These are phyloP conservation scores for Boletus smithii DNA, from an alignment of 1,284 basidiomycete genomes.

Conservation along the genomic window DNA sequence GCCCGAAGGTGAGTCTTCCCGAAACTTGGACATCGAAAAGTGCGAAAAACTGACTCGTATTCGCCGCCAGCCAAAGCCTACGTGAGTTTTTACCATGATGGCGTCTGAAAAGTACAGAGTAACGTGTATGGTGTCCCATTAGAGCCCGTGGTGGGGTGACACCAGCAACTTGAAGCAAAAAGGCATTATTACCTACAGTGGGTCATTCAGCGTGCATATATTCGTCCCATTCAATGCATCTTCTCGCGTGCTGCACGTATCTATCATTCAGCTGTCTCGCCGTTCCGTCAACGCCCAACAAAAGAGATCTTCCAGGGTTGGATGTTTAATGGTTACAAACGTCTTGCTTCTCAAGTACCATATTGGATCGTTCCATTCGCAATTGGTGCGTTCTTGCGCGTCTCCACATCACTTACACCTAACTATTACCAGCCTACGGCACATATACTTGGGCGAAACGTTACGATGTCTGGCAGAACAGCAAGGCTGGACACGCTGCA, in stretches of 20 bases:
- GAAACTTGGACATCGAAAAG: not conserved
- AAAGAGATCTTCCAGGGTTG: slow-evolving; percentile 71
- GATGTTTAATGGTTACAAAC: slow-evolving; percentile 85
- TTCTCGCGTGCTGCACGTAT: too few relatives aligned
- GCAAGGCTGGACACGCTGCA: slow-evolving; percentile 79
- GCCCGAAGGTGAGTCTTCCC: slow-evolving; percentile 64
- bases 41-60: slow-evolving; percentile 2
- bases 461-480: slow-evolving; percentile 69
- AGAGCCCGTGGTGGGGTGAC: slow-evolving; percentile 95
- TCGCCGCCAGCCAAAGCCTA: slow-evolving; percentile 53
- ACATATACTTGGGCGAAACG: slow-evolving; percentile 82
- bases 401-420: not conserved
- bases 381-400: slow-evolving; percentile 55
- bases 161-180: slow-evolving; percentile 67
- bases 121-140: too few relatives aligned
- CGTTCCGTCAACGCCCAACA: slow-evolving; percentile 73
- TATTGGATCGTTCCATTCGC: slow-evolving; percentile 82
- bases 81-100: slow-evolving; percentile 45
- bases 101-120: slow-evolving; percentile 8
- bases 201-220: slow-evolving; percentile 33
- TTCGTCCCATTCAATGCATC: slow-evolving; percentile 1
- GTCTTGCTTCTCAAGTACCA: slow-evolving; percentile 69
- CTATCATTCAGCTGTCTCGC: slow-evolving; percentile 68
- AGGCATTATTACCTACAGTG: slow-evolving; percentile 81
- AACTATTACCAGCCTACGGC: slow-evolving; percentile 61